Conservation (phyloP, 2,329 filamentous ascomycete genomes). For the Xylaria multiplex region DNA sequence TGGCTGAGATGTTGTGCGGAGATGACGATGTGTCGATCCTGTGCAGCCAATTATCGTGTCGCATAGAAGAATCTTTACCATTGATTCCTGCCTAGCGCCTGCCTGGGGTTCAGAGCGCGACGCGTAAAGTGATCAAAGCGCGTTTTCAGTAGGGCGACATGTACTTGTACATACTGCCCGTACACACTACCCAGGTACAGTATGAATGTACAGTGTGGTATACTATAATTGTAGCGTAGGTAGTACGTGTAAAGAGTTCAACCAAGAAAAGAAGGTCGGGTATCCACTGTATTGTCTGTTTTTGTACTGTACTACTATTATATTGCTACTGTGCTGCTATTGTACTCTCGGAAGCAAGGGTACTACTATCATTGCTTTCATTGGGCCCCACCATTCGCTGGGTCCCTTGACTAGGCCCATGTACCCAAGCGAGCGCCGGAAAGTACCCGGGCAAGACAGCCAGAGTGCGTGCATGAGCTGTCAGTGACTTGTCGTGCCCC, state of each 20-base stretch:
- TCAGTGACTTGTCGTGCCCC: slow-evolving; percentile 40
- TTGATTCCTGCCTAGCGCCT: slow-evolving; percentile 33
- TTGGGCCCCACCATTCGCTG: background rate
- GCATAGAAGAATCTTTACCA: slow-evolving; percentile 23
- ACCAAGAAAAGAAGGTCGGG: background rate
- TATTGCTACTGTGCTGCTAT: too few relatives aligned
- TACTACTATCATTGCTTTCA: background rate
- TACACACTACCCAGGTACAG: too few relatives aligned
- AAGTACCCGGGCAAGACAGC: background rate
- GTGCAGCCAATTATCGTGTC: slow-evolving; percentile 39
- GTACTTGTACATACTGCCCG: too few relatives aligned
- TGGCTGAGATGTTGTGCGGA: slow-evolving; percentile 35
- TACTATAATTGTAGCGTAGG: too few relatives aligned
- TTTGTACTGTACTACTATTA: too few relatives aligned
- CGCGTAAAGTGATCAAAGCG: slow-evolving; percentile 41
- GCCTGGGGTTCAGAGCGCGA: slow-evolving; percentile 28
- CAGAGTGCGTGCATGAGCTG: slow-evolving; percentile 30
- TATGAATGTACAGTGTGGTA: too few relatives aligned
- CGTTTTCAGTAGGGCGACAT: slow-evolving; percentile 33
- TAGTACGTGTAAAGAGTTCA: slow-evolving; percentile 6
- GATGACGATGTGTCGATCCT: slow-evolving; percentile 39
- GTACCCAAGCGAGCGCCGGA: background rate
- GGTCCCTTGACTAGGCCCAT: background rate
- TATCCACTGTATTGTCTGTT: too few relatives aligned
- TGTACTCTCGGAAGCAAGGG: background rate